Conservation (phyloP, 2,329 filamentous ascomycete genomes). For the Fusarium chlamydosporum region DNA sequence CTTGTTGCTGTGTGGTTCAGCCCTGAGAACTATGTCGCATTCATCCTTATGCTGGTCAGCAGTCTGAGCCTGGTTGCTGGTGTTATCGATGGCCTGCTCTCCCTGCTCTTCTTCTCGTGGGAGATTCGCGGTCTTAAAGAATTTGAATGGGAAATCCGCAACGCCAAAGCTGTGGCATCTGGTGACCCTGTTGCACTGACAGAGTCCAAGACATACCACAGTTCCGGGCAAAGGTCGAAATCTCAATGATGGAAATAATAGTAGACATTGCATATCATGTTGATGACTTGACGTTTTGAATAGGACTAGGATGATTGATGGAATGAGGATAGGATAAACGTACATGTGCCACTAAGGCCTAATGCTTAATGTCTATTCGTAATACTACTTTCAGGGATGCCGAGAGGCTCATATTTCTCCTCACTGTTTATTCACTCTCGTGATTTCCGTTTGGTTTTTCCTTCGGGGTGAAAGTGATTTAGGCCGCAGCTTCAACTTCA, state of each 20-base stretch:
- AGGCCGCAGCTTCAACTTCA: conserved; percentile 6
- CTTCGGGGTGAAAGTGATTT: background rate
- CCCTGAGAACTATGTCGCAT: conserved; percentile 80
- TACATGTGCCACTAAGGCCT: conserved; percentile 36
- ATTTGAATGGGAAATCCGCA: conserved; percentile 92
- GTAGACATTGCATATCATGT: conserved; percentile 16
- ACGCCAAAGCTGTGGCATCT: conserved; percentile 67
- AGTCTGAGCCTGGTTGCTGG: conserved; percentile 83
- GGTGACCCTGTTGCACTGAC: conserved; percentile 48
- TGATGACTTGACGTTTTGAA: conserved; percentile 39
- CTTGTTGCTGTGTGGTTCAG: conserved; percentile 90
- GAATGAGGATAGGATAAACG: conserved; percentile 41
- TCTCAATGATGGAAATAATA: conserved; percentile 34
- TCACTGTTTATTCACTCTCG: background rate
- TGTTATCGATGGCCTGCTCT: conserved; percentile 86
- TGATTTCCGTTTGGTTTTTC: background rate
- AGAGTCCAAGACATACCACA: conserved; percentile 35
- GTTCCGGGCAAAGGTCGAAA: conserved; percentile 31
- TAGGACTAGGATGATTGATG: conserved; percentile 44
- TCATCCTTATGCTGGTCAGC: conserved; percentile 83
- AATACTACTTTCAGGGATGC: conserved; percentile 40
- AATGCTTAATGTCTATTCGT: conserved; percentile 49
- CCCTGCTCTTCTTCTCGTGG: conserved; percentile 85
- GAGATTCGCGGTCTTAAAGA: conserved; percentile 88
- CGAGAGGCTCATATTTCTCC: background rate